phyloP scores from a whole-genome alignment of 2,329 filamentous ascomycete genomes.

The Curvularia lunata region DNA sequence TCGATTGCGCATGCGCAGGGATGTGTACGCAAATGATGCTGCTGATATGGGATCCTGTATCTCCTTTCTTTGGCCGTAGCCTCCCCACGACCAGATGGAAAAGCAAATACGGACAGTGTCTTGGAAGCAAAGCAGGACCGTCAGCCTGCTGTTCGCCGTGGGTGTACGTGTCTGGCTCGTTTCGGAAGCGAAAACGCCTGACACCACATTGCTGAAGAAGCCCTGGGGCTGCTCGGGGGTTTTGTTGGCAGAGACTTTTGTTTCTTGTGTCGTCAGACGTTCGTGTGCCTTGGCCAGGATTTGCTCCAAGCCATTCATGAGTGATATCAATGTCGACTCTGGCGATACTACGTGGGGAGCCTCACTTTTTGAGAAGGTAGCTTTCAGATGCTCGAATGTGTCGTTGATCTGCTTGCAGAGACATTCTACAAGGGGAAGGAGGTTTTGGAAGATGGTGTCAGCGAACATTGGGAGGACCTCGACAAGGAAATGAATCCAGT shows the following conservation, averaged over 20 bases:
- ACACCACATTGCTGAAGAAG: slow-evolving; percentile 94
- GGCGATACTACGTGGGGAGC: slow-evolving; percentile 52
- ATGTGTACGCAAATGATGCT: slow-evolving; percentile 90
- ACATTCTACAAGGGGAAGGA: slow-evolving; percentile 90
- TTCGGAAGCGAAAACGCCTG: slow-evolving; percentile 85
- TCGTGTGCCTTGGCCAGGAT: slow-evolving; percentile 88
- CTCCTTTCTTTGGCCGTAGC: slow-evolving; percentile 64
- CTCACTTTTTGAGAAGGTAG: slow-evolving; percentile 61
- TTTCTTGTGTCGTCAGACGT: slow-evolving; percentile 77
- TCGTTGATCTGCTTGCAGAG: slow-evolving; percentile 78
- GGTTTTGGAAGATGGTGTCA: slow-evolving; percentile 83
- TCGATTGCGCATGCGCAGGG: slow-evolving; percentile 86
- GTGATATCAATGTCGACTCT: slow-evolving; percentile 77
- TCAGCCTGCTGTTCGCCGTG: slow-evolving; percentile 91
- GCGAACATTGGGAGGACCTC: slow-evolving; percentile 85
- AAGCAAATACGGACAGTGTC: slow-evolving; percentile 94
- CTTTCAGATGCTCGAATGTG: slow-evolving; percentile 74
- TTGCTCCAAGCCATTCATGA: slow-evolving; percentile 92
- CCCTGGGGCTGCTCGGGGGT: slow-evolving; percentile 82
- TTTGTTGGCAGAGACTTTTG: slow-evolving; percentile 70
- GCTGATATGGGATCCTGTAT: slow-evolving; percentile 70
- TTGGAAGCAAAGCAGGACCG: slow-evolving; percentile 94
- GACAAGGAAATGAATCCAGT: slow-evolving; percentile 86
- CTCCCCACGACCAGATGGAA: slow-evolving; percentile 91
- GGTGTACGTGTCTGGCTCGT: slow-evolving; percentile 76